A percentile compares a stretch with the other conserved stretches of the same genome.
phyloP scores from a whole-genome alignment of 305 asterid genomes.

The Nicotiana rustica region DNA sequence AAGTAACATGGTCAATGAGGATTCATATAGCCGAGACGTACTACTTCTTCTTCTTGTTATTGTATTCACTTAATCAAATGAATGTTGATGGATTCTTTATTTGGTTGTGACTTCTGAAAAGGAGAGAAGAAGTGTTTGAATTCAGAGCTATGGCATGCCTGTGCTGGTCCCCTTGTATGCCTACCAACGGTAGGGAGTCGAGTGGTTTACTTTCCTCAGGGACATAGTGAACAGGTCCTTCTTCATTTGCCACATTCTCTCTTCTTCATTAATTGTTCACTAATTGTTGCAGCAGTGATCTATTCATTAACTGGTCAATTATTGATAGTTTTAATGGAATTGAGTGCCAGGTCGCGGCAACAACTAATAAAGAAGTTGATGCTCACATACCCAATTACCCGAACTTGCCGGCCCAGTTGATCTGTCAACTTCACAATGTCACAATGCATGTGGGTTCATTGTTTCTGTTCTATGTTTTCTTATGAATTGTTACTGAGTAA shows the following conservation, averaged over 20 bases:
- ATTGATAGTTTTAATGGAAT: slow-evolving; percentile 16
- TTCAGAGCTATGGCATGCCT: slow-evolving; percentile 49
- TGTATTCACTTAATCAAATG: not conserved
- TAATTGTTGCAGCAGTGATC: not conserved
- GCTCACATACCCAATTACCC: slow-evolving; percentile 48
- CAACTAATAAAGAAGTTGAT: slow-evolving; percentile 50
- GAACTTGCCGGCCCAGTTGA: slow-evolving; percentile 46
- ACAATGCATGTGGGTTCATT: slow-evolving; percentile 47
- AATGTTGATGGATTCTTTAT: slow-evolving; percentile 33
- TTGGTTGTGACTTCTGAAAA: slow-evolving; percentile 33
- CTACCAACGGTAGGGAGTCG: slow-evolving; percentile 39
- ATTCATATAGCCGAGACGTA: too few species aligned
- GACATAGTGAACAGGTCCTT: slow-evolving; percentile 46
- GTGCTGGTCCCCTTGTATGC: slow-evolving; percentile 49
- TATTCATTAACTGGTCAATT: not conserved
- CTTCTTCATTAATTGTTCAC: slow-evolving; percentile 16
- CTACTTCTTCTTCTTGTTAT: too few species aligned
- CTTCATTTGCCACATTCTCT: slow-evolving; percentile 1
- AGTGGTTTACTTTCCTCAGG: slow-evolving; percentile 50
- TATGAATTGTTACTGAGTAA: not conserved
- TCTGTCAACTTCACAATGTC: slow-evolving; percentile 52
- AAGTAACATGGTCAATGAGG: too few species aligned
- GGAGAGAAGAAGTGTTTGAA: slow-evolving; percentile 39
- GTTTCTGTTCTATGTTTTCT: not conserved
- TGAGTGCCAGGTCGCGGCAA: slow-evolving; percentile 47